Evolutionary conservation across 75 land plant species (phyloP).

Genomic region (Isoetes taiwanensis): DNA sequence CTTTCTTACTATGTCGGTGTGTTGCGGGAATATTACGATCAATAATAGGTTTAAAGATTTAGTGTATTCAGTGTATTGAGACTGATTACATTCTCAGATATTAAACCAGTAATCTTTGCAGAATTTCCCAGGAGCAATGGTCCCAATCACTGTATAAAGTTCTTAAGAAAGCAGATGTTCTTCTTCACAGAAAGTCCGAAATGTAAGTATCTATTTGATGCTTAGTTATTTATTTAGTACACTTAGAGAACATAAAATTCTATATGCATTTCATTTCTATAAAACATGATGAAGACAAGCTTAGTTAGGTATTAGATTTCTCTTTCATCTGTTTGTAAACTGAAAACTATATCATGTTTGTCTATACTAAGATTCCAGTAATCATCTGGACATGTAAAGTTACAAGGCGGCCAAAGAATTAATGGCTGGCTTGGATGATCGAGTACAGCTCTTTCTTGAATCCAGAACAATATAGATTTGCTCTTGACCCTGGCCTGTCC

Average conservation of each 20-base stretch:
- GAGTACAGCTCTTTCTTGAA: constrained; percentile 20
- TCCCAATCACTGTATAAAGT: constrained; percentile 11
- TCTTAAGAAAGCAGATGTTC: constrained; percentile 18
- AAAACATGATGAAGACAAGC: too few relatives aligned
- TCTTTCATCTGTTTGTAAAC: too few relatives aligned
- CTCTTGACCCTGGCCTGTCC: constrained; percentile 21
- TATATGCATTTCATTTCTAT: too few relatives aligned
- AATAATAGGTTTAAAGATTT: constrained; percentile 13
- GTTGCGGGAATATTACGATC: constrained; percentile 31
- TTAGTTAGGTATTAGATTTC: too few relatives aligned
- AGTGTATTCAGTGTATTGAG: too few relatives aligned
- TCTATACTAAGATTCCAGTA: too few relatives aligned
- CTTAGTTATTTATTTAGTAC: neutral
- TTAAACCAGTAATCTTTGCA: too few relatives aligned
- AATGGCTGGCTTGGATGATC: constrained; percentile 19
- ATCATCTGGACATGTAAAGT: too few relatives aligned
- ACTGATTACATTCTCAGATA: too few relatives aligned
- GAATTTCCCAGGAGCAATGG: constrained; percentile 26
- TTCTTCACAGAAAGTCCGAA: constrained; percentile 19
- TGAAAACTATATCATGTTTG: too few relatives aligned
- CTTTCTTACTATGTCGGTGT: too few relatives aligned
- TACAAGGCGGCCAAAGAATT: constrained; percentile 16
- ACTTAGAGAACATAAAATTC: neutral
- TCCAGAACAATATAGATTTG: constrained; percentile 22
- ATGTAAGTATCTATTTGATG: constrained; percentile 8